phyloP scores from a whole-genome alignment of 2,329 filamentous ascomycete species.

The Xylariales sp. region DNA sequence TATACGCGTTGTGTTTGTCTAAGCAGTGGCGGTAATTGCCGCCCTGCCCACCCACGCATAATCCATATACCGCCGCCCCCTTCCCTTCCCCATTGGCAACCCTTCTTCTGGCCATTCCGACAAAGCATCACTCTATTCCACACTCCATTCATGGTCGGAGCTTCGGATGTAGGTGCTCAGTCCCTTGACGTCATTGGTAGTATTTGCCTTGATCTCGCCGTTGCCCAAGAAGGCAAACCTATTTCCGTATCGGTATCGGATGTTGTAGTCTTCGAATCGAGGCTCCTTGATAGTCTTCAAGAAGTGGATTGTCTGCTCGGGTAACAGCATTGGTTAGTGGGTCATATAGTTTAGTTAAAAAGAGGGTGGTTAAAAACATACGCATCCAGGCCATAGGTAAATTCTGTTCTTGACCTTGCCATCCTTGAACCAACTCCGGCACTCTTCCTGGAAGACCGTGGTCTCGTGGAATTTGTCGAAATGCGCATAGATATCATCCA shows the following conservation, averaged over 20 bases:
- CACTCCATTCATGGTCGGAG: slow-evolving; percentile 37
- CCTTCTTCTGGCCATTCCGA: too few species aligned
- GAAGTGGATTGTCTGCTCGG: slow-evolving; percentile 13
- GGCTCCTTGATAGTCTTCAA: slow-evolving; percentile 11
- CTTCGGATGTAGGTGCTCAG: slow-evolving; percentile 39
- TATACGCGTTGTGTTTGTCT: too few species aligned
- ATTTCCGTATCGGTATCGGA: slow-evolving; percentile 7
- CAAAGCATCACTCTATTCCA: slow-evolving; percentile 36
- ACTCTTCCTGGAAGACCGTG: slow-evolving; percentile 17
- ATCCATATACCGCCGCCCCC: too few species aligned
- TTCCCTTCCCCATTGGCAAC: too few species aligned
- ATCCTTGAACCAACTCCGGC: slow-evolving; percentile 12
- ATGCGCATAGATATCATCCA: slow-evolving; percentile 22
- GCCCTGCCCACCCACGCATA: too few species aligned
- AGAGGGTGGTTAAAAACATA: too few species aligned
- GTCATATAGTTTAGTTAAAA: too few species aligned
- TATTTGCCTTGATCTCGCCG: slow-evolving; percentile 7
- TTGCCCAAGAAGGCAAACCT: slow-evolving; percentile 9
- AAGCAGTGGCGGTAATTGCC: too few species aligned
- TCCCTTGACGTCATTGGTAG: slow-evolving; percentile 31
- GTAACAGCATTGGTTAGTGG: too few species aligned
- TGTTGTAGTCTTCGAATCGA: slow-evolving; percentile 16
- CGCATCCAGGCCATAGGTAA: slow-evolving; percentile 3
- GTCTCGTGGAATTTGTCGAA: slow-evolving; percentile 18
- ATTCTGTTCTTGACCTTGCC: slow-evolving; percentile 3